Evolutionary conservation across 2,329 filamentous ascomycete species (phyloP).

Genomic region (Cytospora paraplurivora): DNA sequence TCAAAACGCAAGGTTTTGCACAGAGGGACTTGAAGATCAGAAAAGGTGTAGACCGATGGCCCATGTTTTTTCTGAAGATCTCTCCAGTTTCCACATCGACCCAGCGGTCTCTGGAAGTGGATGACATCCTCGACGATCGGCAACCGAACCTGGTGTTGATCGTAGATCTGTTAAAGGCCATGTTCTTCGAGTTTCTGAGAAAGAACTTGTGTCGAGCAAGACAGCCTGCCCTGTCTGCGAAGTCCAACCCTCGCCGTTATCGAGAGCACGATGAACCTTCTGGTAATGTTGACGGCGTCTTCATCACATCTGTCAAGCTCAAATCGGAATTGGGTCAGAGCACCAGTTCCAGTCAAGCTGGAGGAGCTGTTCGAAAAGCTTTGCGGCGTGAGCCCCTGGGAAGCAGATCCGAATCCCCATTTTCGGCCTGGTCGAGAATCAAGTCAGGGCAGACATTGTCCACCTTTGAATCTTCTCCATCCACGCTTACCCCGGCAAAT

Average conservation of each 20-base stretch:
- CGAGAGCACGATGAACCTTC: neutral
- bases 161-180: conserved; percentile 65
- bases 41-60: conserved; percentile 78
- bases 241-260: neutral
- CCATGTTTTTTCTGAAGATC: conserved; percentile 84
- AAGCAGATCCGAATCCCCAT: conserved; percentile 34
- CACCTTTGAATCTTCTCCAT: conserved; percentile 35
- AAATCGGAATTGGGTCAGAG: neutral
- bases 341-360: neutral
- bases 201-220: conserved; percentile 68
- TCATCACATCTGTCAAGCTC: neutral
- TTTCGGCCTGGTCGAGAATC: conserved; percentile 44
- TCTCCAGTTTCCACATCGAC: conserved; percentile 32
- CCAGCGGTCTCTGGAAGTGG: conserved; percentile 33
- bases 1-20: conserved; percentile 51
- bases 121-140: conserved; percentile 49
- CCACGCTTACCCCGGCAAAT: conserved; percentile 16
- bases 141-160: conserved; percentile 56
- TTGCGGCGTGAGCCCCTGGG: conserved; percentile 3
- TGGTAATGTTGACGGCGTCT: neutral
- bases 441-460: conserved; percentile 29
- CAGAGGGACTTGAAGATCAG: conserved; percentile 54
- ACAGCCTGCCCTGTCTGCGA: conserved; percentile 8
- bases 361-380: conserved; percentile 3
- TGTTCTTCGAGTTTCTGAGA: conserved; percentile 74